These are phyloP conservation scores for Corchorus olitorius DNA, from an alignment of 345 rosid species.

Conservation along the genomic window DNA sequence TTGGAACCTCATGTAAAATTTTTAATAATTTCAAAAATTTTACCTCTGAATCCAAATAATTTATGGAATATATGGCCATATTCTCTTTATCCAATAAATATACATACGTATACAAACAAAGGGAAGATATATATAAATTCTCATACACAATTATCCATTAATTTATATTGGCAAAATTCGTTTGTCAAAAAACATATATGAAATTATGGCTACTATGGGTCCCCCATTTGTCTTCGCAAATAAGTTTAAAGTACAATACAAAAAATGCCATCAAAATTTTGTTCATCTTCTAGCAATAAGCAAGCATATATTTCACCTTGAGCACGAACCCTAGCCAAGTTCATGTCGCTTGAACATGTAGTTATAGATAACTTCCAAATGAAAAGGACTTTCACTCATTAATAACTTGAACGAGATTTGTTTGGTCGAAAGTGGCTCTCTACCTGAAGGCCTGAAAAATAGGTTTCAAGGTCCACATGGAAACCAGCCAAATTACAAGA, in stretches of 20 bases:
- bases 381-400: background rate
- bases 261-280: background rate
- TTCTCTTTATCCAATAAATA: too few species aligned
- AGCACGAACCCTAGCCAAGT: background rate
- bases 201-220: background rate
- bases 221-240: background rate
- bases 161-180: background rate
- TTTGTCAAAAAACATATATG: background rate
- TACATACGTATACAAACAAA: background rate
- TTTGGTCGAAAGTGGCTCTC: background rate
- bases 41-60: too few species aligned
- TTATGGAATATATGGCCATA: too few species aligned
- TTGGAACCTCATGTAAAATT: too few species aligned
- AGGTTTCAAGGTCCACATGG: conserved; percentile 1
- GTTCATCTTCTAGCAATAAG: background rate
- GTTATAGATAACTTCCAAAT: background rate
- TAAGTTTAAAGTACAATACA: background rate
- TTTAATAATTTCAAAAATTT: too few species aligned
- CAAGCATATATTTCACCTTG: background rate
- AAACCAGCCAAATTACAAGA: background rate
- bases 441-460: background rate
- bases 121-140: background rate
- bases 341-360: background rate
- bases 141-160: background rate
- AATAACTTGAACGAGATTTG: background rate